These are phyloP conservation scores for Scheffersomyces illinoinensis DNA, from an alignment of 1,139 yeast genomes.

Conservation along the genomic window DNA sequence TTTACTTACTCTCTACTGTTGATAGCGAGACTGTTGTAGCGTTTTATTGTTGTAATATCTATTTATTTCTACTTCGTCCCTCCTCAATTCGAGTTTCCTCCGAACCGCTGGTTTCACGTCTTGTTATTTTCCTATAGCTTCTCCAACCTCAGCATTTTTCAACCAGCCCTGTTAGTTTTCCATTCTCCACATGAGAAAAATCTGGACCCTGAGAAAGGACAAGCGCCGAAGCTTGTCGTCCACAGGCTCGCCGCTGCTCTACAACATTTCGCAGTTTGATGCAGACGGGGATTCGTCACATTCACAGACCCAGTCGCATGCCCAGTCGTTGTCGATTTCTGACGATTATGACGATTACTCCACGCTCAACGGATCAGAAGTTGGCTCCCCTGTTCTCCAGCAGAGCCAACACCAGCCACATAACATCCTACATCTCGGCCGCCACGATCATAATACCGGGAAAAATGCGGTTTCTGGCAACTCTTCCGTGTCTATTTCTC, in stretches of 20 bases:
- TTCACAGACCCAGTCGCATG: background rate
- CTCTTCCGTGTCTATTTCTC: background rate
- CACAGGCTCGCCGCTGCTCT: conserved; percentile 5
- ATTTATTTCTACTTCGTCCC: background rate
- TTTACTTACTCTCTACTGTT: background rate
- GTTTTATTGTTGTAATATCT: background rate
- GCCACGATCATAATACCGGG: background rate
- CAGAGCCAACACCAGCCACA: background rate
- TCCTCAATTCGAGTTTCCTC: background rate
- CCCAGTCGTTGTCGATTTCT: conserved; percentile 3
- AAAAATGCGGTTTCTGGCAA: background rate
- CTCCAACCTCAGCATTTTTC: background rate
- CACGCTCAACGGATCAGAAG: conserved; percentile 11
- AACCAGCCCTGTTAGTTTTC: background rate
- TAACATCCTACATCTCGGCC: background rate
- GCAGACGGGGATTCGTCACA: background rate
- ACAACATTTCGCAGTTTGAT: background rate
- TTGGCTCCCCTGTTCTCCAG: background rate
- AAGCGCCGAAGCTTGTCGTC: conserved; percentile 25
- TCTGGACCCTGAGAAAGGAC: conserved; percentile 33
- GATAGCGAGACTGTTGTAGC: background rate
- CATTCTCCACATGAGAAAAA: conserved; percentile 24
- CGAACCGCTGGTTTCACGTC: background rate
- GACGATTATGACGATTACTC: conserved; percentile 15
- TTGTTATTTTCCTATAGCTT: background rate